A percentile compares a stretch with the other conserved stretches of the same genome.
These are phyloP conservation scores for Quercus lobata DNA, from an alignment of 331 rosid genomes.

Conservation along the genomic window DNA sequence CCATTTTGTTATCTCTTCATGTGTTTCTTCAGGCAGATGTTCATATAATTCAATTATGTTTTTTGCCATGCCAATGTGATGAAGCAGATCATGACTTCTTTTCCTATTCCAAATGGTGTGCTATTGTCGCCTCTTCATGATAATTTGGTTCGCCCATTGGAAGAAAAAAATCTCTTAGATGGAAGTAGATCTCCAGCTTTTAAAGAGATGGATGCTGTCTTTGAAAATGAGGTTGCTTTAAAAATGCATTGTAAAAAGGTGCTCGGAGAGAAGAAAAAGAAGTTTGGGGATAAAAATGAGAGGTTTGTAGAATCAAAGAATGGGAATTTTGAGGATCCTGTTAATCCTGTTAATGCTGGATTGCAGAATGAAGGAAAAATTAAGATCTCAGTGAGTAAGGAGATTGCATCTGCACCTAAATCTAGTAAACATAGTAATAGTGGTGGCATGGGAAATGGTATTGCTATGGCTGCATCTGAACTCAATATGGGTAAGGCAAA, in stretches of 20 bases:
- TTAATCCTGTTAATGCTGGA: conserved; percentile 2
- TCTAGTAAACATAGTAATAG: conserved; percentile 40
- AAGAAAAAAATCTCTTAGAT: conserved; percentile 35
- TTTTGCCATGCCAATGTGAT: conserved; percentile 12
- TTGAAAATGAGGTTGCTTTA: conserved; percentile 38
- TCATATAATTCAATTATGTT: not conserved
- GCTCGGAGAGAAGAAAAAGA: conserved; percentile 37
- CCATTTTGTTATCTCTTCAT: conserved; percentile 7
- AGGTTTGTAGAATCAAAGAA: conserved; percentile 45
- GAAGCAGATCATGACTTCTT: conserved; percentile 75
- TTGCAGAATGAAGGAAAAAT: conserved; percentile 44
- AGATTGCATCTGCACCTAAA: conserved; percentile 68
- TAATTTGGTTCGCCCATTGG: conserved; percentile 45
- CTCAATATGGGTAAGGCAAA: conserved; percentile 31
- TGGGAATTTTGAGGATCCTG: conserved; percentile 37
- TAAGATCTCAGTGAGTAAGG: conserved; percentile 51
- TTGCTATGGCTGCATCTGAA: conserved; percentile 27
- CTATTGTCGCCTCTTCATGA: conserved; percentile 77
- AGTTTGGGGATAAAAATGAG: conserved; percentile 40
- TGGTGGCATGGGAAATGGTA: conserved; percentile 30
- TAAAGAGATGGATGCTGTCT: conserved; percentile 22
- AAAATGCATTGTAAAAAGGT: conserved; percentile 38
- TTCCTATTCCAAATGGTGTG: conserved; percentile 42
- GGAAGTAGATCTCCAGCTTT: conserved; percentile 36
- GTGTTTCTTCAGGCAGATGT: conserved; percentile 1